A percentile compares a stretch with the other conserved stretches of the same genome.
phyloP scores from a whole-genome alignment of 805 yeast genomes.

The Schizosaccharomyces japonicus region DNA sequence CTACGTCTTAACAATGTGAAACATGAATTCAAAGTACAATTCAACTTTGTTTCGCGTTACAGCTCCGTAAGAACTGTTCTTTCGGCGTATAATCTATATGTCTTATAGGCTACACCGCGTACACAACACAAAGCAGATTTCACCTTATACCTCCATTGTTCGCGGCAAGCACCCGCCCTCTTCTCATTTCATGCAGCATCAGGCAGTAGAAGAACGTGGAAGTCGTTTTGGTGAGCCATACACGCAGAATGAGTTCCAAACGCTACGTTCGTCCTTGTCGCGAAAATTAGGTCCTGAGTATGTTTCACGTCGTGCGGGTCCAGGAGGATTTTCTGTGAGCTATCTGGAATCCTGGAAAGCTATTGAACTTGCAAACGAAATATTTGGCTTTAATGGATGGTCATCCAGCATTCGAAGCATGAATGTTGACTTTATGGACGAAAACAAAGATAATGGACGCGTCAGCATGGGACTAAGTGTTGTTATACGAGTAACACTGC shows the following conservation, averaged over 20 bases:
- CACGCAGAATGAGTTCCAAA: neutral
- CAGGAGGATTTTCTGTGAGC: constrained; percentile 28
- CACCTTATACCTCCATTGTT: too few relatives aligned
- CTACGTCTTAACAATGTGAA: too few relatives aligned
- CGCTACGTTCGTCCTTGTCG: constrained; percentile 9
- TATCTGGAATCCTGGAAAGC: constrained; percentile 60
- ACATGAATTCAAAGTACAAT: too few relatives aligned
- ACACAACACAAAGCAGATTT: too few relatives aligned
- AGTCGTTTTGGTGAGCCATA: neutral
- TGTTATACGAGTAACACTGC: constrained; percentile 40
- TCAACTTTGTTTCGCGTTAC: too few relatives aligned
- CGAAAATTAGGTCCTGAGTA: constrained; percentile 30
- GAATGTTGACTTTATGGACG: constrained; percentile 1
- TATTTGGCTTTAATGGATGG: constrained; percentile 68
- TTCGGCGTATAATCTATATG: too few relatives aligned
- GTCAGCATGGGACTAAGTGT: constrained; percentile 13
- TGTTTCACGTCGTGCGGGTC: constrained; percentile 37
- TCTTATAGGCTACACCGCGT: too few relatives aligned
- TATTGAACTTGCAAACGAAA: constrained; percentile 44
- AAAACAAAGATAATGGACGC: constrained; percentile 1
- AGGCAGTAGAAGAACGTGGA: neutral
- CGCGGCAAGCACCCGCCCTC: too few relatives aligned
- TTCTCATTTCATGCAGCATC: neutral
- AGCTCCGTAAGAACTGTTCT: too few relatives aligned
- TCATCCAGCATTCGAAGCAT: constrained; percentile 21